Base-by-base conservation (phyloP, 2,329 filamentous ascomycete species). In the Pestalotiopsis sp. region DNA sequence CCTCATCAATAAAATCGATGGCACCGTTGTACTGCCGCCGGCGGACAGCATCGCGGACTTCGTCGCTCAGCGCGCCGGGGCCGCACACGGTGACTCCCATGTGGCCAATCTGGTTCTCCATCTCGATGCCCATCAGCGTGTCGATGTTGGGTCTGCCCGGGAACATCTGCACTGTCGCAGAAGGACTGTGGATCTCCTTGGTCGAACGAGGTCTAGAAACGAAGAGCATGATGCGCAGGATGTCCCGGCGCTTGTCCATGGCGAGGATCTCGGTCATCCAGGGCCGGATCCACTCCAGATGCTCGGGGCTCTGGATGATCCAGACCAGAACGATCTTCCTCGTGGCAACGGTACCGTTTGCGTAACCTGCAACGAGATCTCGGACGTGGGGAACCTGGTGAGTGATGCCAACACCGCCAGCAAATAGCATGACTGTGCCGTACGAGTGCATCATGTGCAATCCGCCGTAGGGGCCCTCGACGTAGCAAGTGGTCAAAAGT, bases 261-360 rank as follows among this genome's bases (percentile, higher is more conserved):
- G 88, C 87, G 52, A 94, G 84, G 70, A 94, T 93, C 75, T 91
- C 87, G 3, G 92, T 94, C 92, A 95, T 94, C 91, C 92, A 94
- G 7, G 91, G 91, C 61, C 92, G 86, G 76, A 94, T 94, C 92
- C 92, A 95, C 79, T 95, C 92, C 38, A 95, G 85, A 78, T 94
- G 92, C 81, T 94, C 92, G 73, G 91, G 91, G 74, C 88, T 92
- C 75, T 93, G 92, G 68, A 95, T 92, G 63, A 90, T 90, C 93
- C 93, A 95, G 56, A 94, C 89, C 27, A 95, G 85, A 4, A 93
- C 84, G 64, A 95, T 85, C 77, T 90, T 92, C 71, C 91, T 89
- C 1, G 91, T 89, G 1, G 92, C 91, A 5, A 92, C 90, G 0
- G 90, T 93, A 68, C 90, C 90, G 71, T 91, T 89, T 70, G 86